Evolutionary conservation across 2,329 filamentous ascomycete species (phyloP).

Genomic region (Stagonosporopsis tanaceti): DNA sequence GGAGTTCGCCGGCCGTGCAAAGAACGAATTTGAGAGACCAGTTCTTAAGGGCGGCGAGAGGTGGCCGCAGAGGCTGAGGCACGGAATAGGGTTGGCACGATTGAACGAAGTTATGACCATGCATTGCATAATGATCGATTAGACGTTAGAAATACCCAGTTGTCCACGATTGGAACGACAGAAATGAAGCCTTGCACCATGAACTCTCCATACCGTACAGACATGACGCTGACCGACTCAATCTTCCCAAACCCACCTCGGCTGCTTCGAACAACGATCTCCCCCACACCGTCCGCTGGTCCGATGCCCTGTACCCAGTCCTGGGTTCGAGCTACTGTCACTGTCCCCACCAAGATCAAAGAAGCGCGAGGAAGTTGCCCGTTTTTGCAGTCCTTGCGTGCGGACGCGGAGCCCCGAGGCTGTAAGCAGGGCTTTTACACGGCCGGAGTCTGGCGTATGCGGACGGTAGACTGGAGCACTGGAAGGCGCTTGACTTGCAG

Average conservation of each 20-base stretch:
- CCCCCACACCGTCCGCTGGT: background rate
- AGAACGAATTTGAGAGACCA: conserved; percentile 40
- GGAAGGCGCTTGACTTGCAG: background rate
- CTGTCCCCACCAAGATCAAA: background rate
- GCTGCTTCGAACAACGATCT: background rate
- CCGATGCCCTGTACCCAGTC: background rate
- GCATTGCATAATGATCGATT: background rate
- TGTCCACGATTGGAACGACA: background rate
- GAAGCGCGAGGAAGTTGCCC: background rate
- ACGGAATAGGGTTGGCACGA: conserved; percentile 5
- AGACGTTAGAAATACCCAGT: background rate
- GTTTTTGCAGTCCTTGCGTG: background rate
- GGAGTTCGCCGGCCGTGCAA: conserved; percentile 43
- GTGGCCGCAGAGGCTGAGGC: conserved; percentile 24
- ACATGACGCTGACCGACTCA: too few relatives aligned
- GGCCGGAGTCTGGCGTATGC: background rate
- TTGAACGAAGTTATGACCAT: conserved; percentile 20
- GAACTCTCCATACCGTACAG: background rate
- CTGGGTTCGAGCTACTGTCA: background rate
- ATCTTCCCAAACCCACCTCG: background rate
- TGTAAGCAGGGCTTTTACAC: background rate
- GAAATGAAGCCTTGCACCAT: background rate
- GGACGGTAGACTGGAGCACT: background rate
- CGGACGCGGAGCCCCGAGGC: background rate
- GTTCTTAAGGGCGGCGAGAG: conserved; percentile 35